Evolutionary conservation across 148 eudicot species (phyloP), one percentile per base, ranked within the genome.

Genomic region (Limonium bicolor): DNA sequence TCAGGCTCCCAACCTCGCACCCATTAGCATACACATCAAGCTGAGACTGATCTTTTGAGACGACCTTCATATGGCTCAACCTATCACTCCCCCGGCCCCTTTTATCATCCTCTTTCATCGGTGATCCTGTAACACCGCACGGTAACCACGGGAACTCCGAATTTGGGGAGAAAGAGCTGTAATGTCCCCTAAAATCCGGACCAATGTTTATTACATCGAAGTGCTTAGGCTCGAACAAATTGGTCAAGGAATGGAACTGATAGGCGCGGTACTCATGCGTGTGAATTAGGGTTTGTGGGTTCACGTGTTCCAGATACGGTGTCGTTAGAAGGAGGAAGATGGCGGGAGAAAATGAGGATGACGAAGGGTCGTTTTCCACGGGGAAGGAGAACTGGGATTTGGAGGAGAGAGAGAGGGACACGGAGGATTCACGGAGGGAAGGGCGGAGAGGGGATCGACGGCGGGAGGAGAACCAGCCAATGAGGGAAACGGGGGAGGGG

Each of bases 381-480:
- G 53, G 51, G 52, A 55, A 61, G 10, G 63, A 51, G 38, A 65
- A 48, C 5, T 50, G 44, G 22, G 27, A 20, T 7, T 48, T 32
- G 29, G 65, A 35, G 52, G 58, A 49, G 23, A 65, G 59, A 20
- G 72, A 61, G n/a, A 36, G 47, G 2, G 77, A 38, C 50, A 61
- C 58, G 5, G 65, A 35, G 39, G 54, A 53, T n/a, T 82, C 94
- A 4, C 63, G 66, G 15, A 87, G 34, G 14, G 96, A 87, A 10
- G 96, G 96, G 6, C 94, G 80, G 50, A 69, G 66, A 5, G 69
- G 62, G 45, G 82, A 59, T 46, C 36, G 53, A 15, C 73, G 88
- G 67, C 96, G 94, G 5, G 55, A 65, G 48, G 94, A 78, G 56
- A 87, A 79, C 66, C 66, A 71, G 4, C 96, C 96, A 45, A 87